A percentile compares a stretch with the other conserved stretches of the same genome.
Evolutionary conservation across 202 grass and related monocot genomes (phyloP).

Genomic region (Digitaria exilis): DNA sequence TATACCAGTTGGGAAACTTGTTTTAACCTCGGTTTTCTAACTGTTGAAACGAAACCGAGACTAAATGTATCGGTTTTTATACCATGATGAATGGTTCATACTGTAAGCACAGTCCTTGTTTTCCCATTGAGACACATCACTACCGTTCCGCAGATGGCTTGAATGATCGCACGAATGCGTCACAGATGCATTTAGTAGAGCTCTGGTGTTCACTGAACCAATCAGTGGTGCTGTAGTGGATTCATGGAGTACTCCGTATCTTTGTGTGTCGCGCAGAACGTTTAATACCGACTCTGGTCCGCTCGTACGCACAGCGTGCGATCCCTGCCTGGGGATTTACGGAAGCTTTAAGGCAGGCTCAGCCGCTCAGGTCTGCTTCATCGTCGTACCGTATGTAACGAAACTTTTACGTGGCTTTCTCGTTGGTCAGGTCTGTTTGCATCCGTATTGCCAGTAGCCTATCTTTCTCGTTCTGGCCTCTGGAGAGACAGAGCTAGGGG

Average conservation of each 20-base stretch:
- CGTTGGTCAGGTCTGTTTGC: background rate
- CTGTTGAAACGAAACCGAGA: too few relatives aligned
- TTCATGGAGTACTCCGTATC: background rate
- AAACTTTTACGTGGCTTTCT: background rate
- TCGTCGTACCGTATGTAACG: background rate
- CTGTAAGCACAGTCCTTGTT: too few relatives aligned
- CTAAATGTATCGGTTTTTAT: too few relatives aligned
- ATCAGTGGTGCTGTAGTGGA: background rate
- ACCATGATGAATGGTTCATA: constrained; percentile 2
- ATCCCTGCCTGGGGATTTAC: background rate
- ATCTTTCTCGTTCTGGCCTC: background rate
- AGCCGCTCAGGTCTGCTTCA: background rate
- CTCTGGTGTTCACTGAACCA: background rate
- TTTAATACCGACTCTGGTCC: background rate
- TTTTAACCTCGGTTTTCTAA: too few relatives aligned
- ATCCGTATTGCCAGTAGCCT: background rate
- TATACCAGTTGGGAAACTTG: too few relatives aligned
- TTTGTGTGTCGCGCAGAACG: background rate
- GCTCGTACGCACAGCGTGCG: background rate
- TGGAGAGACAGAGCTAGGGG: background rate
- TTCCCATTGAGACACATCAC: too few relatives aligned
- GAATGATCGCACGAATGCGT: background rate
- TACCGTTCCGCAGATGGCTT: constrained; percentile 24
- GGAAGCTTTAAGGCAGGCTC: background rate
- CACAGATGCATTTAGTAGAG: background rate